Conservation (phyloP, 345 rosid genomes). For the Isatis tinctoria region DNA sequence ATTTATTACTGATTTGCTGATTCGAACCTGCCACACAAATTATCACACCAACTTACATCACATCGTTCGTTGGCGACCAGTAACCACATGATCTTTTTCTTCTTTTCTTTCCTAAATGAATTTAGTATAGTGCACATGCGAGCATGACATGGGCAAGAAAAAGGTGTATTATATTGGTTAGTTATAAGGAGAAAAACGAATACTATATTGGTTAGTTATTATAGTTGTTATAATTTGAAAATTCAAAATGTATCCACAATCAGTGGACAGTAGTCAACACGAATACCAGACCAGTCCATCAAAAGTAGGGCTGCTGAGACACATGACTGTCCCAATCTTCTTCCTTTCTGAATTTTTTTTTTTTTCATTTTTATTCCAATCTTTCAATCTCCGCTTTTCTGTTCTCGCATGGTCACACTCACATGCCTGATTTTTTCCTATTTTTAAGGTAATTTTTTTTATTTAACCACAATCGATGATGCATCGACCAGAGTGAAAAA, state of each 20-base stretch:
- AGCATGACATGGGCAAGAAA: constrained; percentile 1
- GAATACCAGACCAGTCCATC: constrained; percentile 11
- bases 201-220: constrained; percentile 8
- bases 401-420: neutral
- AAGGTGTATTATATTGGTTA: neutral
- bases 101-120: neutral
- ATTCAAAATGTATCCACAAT: constrained; percentile 11
- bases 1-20: neutral
- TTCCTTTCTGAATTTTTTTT: neutral
- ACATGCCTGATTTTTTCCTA: neutral
- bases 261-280: constrained; percentile 28
- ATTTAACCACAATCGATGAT: constrained; percentile 17
- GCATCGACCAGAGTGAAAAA: constrained; percentile 12
- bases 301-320: constrained; percentile 20
- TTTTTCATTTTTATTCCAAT: neutral
- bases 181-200: neutral
- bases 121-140: neutral
- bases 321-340: constrained; percentile 5
- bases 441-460: neutral
- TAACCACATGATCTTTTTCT: neutral
- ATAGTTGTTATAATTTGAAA: constrained; percentile 3
- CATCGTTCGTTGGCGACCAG: neutral
- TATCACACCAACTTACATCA: constrained; percentile 11
- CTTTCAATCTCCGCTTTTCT: neutral
- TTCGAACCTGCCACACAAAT: neutral